Conservation (phyloP, 768 basidiomycete genomes). For the Kwoniella sp. region DNA sequence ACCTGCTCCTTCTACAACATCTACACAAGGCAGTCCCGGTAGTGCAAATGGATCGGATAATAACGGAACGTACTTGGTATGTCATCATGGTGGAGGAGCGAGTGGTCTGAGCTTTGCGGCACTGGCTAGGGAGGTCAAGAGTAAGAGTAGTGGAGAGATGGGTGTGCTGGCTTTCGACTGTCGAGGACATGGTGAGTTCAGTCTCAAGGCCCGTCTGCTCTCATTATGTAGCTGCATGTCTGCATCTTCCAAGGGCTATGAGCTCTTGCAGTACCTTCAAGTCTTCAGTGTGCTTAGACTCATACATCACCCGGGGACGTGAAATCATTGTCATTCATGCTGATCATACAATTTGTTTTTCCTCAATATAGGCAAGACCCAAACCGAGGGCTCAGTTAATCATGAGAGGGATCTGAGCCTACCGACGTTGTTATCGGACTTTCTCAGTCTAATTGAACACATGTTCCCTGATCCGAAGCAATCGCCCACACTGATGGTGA, state of each 20-base stretch:
- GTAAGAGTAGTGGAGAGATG: conserved; percentile 67
- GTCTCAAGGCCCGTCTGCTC: too few species aligned
- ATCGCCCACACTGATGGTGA: conserved; percentile 75
- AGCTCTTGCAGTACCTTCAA: too few species aligned
- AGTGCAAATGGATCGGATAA: neutral
- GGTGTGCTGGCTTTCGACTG: conserved; percentile 83
- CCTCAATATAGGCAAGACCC: conserved; percentile 70
- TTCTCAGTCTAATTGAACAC: conserved; percentile 68
- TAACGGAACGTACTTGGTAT: conserved; percentile 70
- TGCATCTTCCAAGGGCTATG: too few species aligned
- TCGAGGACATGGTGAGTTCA: conserved; percentile 75
- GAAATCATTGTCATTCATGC: too few species aligned
- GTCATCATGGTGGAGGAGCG: conserved; percentile 96
- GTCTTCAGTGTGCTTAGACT: neutral
- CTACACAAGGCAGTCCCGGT: neutral
- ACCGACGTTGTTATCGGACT: conserved; percentile 70
- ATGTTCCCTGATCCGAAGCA: conserved; percentile 68
- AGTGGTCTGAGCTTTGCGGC: conserved; percentile 86
- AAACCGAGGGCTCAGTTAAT: conserved; percentile 52
- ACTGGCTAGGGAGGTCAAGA: conserved; percentile 76
- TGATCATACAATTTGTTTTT: too few species aligned
- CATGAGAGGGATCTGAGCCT: conserved; percentile 65
- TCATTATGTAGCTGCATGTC: too few species aligned
- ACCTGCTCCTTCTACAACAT: neutral
- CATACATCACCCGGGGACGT: neutral